Evolutionary conservation across 2,329 filamentous ascomycete genomes (phyloP).

Genomic region (Botrytis fabae): DNA sequence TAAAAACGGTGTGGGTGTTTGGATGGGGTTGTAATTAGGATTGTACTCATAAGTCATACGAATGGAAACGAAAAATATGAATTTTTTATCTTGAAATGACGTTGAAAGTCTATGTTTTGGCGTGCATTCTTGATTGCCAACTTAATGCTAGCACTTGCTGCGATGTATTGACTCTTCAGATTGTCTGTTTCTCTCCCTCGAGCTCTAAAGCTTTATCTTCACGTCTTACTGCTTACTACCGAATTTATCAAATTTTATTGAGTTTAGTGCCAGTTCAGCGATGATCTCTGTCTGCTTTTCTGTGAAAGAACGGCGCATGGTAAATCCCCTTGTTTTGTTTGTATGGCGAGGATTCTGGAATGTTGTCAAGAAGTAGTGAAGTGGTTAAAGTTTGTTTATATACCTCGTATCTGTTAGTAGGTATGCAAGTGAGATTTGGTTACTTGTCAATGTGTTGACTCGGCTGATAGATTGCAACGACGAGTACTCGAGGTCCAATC

Average conservation of each 20-base stretch:
- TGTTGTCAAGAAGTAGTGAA: not conserved
- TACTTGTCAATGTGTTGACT: not conserved
- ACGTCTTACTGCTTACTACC: not conserved
- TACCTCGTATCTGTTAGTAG: not conserved
- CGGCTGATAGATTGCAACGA: not conserved
- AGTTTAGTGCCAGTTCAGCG: not conserved
- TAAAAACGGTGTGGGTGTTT: conserved; percentile 35
- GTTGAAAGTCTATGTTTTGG: not conserved
- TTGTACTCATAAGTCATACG: not conserved
- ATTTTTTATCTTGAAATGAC: not conserved
- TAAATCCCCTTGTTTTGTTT: not conserved
- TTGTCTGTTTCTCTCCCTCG: not conserved
- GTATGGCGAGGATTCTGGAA: not conserved
- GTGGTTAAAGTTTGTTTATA: not conserved
- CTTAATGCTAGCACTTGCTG: not conserved
- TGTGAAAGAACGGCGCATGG: not conserved
- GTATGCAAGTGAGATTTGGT: not conserved
- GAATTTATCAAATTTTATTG: not conserved
- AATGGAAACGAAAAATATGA: conserved; percentile 2
- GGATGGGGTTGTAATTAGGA: conserved; percentile 4
- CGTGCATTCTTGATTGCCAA: not conserved
- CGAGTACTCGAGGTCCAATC: not conserved
- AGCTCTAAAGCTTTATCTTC: not conserved
- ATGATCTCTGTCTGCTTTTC: not conserved
- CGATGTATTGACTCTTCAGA: not conserved